phyloP scores from a whole-genome alignment of 768 basidiomycete genomes.

The Hebeloma cylindrosporum region DNA sequence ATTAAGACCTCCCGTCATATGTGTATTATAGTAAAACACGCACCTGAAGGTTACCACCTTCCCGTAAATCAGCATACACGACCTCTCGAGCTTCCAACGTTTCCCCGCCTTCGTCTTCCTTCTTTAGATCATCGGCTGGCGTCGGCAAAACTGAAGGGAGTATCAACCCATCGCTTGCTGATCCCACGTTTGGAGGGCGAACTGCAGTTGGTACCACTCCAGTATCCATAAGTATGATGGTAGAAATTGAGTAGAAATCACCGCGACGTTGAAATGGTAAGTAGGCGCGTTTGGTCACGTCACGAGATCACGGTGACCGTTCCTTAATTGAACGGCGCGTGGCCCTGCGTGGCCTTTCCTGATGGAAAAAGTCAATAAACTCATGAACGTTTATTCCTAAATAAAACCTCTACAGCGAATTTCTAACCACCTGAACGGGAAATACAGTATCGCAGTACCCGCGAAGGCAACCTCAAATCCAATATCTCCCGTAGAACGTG shows the following conservation, averaged over 20 bases:
- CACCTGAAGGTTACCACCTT: conserved; percentile 15
- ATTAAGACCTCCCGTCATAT: neutral
- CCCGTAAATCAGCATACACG: conserved; percentile 7
- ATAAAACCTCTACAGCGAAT: conserved; percentile 28
- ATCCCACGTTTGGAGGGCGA: too few species aligned
- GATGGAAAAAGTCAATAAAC: neutral
- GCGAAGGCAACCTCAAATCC: conserved; percentile 77
- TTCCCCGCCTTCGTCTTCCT: conserved; percentile 5
- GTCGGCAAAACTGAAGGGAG: too few species aligned
- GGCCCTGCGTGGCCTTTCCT: neutral
- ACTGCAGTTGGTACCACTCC: too few species aligned
- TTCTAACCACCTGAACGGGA: conserved; percentile 55
- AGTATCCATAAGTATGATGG: too few species aligned
- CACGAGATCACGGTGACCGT: too few species aligned
- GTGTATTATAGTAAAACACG: neutral
- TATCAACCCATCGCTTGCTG: too few species aligned
- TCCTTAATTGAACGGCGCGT: too few species aligned
- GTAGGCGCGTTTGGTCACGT: too few species aligned
- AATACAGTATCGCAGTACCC: conserved; percentile 52
- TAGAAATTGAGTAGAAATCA: too few species aligned
- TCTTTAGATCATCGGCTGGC: neutral
- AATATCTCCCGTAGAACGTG: conserved; percentile 67
- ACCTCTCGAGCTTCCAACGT: conserved; percentile 3
- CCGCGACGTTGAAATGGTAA: too few species aligned
- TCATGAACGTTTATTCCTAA: neutral